phyloP scores from a whole-genome alignment of 108 stramenopile genomes.

The Nannochloropsis gaditana region DNA sequence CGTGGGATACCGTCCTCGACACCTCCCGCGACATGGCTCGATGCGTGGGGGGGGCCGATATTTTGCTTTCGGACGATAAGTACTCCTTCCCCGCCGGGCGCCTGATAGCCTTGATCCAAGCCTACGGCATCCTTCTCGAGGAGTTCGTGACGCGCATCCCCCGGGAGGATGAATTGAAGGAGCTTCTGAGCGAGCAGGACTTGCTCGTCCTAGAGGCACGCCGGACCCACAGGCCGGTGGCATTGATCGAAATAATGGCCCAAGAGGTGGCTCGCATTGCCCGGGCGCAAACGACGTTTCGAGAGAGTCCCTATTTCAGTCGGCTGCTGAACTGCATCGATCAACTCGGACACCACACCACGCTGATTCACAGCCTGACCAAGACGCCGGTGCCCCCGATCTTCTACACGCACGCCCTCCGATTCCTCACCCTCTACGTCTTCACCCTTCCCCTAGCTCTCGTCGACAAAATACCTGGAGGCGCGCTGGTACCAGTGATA shows the following conservation, averaged over 20 bases:
- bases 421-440: constrained; percentile 17
- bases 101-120: background rate
- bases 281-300: background rate
- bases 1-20: background rate
- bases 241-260: background rate
- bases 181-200: background rate
- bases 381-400: background rate
- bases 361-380: background rate
- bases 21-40: constrained; percentile 16
- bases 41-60: background rate
- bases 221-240: background rate
- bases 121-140: background rate
- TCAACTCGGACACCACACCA: background rate
- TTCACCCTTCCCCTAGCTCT: constrained; percentile 16
- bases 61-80: background rate
- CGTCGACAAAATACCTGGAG: background rate
- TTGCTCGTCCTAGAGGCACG: background rate
- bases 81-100: background rate
- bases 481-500: background rate
- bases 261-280: background rate
- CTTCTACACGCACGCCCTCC: constrained; percentile 9
- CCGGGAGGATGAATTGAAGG: background rate
- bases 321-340: constrained; percentile 10
- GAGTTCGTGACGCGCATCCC: background rate
- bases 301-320: background rate